Evolutionary conservation across 192 early-diverging fungal genomes (phyloP).

Genomic region (Glomus cerebriforme): DNA sequence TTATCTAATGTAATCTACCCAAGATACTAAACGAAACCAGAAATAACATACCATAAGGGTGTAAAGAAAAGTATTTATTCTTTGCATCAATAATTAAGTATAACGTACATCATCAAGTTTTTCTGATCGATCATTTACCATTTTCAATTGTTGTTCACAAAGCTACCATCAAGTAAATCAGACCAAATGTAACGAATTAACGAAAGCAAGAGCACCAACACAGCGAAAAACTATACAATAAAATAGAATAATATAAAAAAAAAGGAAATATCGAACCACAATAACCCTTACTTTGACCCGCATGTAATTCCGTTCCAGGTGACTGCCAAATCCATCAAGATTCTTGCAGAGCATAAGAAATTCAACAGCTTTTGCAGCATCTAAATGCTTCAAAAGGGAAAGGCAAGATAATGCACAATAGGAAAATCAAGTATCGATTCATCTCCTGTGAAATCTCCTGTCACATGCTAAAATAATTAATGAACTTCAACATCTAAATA

Average conservation of each 20-base stretch:
- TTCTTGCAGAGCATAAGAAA: conserved; percentile 83
- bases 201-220: conserved; percentile 85
- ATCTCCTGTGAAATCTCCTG: conserved; percentile 90
- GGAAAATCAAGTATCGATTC: conserved; percentile 87
- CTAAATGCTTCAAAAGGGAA: conserved; percentile 70
- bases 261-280: neutral
- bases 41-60: conserved; percentile 95
- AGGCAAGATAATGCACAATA: conserved; percentile 82
- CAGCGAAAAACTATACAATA: conserved; percentile 77
- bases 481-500: neutral
- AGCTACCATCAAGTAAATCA: conserved; percentile 91
- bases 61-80: too few species aligned
- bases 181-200: conserved; percentile 74
- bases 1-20: conserved; percentile 83
- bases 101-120: conserved; percentile 95
- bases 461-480: conserved; percentile 43
- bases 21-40: conserved; percentile 89
- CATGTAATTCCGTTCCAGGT: conserved; percentile 90
- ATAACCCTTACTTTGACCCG: conserved; percentile 71
- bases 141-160: conserved; percentile 87
- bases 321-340: conserved; percentile 95
- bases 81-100: too few species aligned
- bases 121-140: conserved; percentile 93
- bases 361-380: conserved; percentile 61
- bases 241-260: conserved; percentile 14